phyloP scores from a whole-genome alignment of 148 eudicot species.

The Talinum fruticosum region DNA sequence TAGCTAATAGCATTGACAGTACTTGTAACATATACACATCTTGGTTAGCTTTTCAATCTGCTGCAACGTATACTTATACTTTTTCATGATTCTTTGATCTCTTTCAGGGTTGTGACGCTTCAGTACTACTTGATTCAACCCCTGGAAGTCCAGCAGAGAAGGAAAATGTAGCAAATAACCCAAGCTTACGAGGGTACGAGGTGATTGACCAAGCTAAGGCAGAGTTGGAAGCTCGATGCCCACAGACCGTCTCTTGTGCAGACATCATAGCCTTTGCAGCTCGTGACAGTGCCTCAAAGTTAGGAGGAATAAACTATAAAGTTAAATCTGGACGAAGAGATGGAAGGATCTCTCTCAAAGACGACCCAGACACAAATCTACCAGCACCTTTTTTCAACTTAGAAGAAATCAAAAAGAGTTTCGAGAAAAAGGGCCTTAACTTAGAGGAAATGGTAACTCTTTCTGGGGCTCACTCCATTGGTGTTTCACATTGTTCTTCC shows the following conservation, averaged over 20 bases:
- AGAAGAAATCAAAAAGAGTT: neutral
- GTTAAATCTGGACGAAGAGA: neutral
- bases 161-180: neutral
- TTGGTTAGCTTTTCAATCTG: too few species aligned
- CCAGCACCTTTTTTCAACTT: neutral
- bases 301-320: neutral
- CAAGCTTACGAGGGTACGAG: neutral
- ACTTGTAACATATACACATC: too few species aligned
- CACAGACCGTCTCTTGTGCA: neutral
- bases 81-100: neutral
- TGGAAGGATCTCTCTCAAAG: neutral
- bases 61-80: neutral
- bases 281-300: neutral
- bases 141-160: neutral
- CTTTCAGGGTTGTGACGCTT: neutral
- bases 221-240: neutral
- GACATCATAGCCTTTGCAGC: neutral
- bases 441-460: neutral
- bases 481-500: neutral
- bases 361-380: neutral
- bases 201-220: neutral
- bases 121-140: neutral
- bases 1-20: too few species aligned
- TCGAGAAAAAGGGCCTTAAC: neutral
- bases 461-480: neutral